These are phyloP conservation scores for Blumeria graminis DNA, from an alignment of 2,329 filamentous ascomycete species.

Conservation along the genomic window DNA sequence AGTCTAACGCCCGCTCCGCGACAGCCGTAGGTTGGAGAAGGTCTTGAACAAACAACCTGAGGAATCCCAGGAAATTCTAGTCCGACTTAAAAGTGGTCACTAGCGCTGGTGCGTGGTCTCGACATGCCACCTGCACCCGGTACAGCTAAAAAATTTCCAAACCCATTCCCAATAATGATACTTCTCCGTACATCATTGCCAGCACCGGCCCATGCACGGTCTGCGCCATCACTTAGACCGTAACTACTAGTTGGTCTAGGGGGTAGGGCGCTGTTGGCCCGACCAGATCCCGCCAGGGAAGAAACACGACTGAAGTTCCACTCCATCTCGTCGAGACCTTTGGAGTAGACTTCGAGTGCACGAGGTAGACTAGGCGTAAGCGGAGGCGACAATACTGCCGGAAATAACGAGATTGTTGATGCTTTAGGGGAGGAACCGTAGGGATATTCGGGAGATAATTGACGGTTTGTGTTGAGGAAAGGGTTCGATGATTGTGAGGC, in stretches of 20 bases:
- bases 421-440: conserved; percentile 9
- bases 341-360: conserved; percentile 37
- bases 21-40: too few species aligned
- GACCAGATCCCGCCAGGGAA: conserved; percentile 18
- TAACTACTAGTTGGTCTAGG: conserved; percentile 21
- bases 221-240: conserved; percentile 21
- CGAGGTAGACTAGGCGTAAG: conserved; percentile 23
- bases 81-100: conserved; percentile 6
- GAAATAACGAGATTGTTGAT: neutral
- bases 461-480: conserved; percentile 7
- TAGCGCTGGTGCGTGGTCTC: conserved; percentile 11
- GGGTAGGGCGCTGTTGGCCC: conserved; percentile 15
- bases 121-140: conserved; percentile 21
- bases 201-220: conserved; percentile 15
- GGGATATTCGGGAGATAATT: conserved; percentile 15
- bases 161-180: conserved; percentile 41
- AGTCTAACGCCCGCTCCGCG: too few species aligned
- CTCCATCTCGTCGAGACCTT: conserved; percentile 40
- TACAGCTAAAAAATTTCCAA: conserved; percentile 41
- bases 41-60: too few species aligned
- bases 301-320: conserved; percentile 41
- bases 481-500: conserved; percentile 5
- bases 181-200: conserved; percentile 31
- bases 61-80: neutral
- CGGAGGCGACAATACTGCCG: neutral